phyloP scores from a whole-genome alignment of 805 yeast species.

The Lachancea thermotolerans region DNA sequence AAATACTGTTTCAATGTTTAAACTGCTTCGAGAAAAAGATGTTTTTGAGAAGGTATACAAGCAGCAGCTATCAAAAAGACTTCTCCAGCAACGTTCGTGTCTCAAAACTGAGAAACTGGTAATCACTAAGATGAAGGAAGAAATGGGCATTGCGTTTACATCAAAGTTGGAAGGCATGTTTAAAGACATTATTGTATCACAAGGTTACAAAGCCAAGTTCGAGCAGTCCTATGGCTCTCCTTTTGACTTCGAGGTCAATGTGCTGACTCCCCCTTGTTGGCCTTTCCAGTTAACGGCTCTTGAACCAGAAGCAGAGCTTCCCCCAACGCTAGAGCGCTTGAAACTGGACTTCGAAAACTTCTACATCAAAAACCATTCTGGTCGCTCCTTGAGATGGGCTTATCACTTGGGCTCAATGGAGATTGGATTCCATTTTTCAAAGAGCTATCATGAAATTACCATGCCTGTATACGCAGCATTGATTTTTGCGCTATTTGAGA shows the following conservation, averaged over 20 bases:
- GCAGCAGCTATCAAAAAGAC: slow-evolving; percentile 77
- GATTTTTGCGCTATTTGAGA: slow-evolving; percentile 66
- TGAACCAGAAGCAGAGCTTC: slow-evolving; percentile 34
- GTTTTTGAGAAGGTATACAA: slow-evolving; percentile 79
- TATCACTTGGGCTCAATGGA: slow-evolving; percentile 81
- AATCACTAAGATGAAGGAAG: slow-evolving; percentile 62
- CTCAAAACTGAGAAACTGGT: slow-evolving; percentile 63
- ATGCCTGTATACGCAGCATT: slow-evolving; percentile 79
- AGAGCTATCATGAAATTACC: slow-evolving; percentile 67
- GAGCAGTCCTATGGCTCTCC: slow-evolving; percentile 6
- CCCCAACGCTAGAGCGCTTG: slow-evolving; percentile 38
- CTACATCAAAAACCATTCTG: slow-evolving; percentile 46
- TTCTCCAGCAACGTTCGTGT: slow-evolving; percentile 44
- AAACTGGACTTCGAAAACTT: slow-evolving; percentile 43
- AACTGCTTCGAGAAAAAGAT: slow-evolving; percentile 74
- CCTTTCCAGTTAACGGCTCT: slow-evolving; percentile 44
- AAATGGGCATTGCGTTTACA: slow-evolving; percentile 73
- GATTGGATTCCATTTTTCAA: slow-evolving; percentile 60
- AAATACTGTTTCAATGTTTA: slow-evolving; percentile 54
- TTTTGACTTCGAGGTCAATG: slow-evolving; percentile 40
- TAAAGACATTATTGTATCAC: slow-evolving; percentile 61
- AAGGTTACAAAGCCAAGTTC: slow-evolving; percentile 41
- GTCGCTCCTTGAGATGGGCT: slow-evolving; percentile 68
- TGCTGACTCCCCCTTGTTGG: slow-evolving; percentile 62
- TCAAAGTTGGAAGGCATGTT: slow-evolving; percentile 82